Evolutionary conservation across 768 basidiomycete genomes (phyloP), one percentile per base, ranked within the genome.

Genomic region (Lyophyllum atratum): DNA sequence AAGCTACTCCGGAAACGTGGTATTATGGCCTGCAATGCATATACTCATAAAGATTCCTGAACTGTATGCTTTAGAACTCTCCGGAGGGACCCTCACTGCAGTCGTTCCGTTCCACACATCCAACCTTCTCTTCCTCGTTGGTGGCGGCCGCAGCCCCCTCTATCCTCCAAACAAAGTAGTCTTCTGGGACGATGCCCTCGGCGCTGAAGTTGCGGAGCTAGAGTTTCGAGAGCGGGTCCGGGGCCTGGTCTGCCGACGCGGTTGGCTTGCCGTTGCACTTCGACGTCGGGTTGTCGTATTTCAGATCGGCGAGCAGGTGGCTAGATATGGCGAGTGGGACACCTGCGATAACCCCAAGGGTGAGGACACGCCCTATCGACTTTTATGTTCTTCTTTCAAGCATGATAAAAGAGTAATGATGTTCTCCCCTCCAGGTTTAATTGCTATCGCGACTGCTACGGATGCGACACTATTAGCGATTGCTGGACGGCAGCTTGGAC

Each of bases 161-260:
- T 95, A 94, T 72, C 90, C 94, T 26, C 90, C 89, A 26, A 95
- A 95, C 74, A 95, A 96, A 75, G 90, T 95, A 52, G 80, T 95
- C 61, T 70, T 96, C 52, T 95, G 92, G 92, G 90, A 95, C 71
- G 93, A 93, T 72, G 81, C 80, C 3, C 73, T 82, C 3, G 84
- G 84, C n/a, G 75, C 76, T 58, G 90, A 94, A 68, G 89, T 93
- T 48, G 92, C 90, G 34, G 92, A 95, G 70, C 80, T 95, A 57
- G 93, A 95, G 73, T 95, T 96, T 67, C 80, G 90, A 65, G 93
- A 94, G 72, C 79, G 81, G 56, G 92, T 93, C 1, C 80, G 90
- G 55, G 92, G 92, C 0, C 71, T 94, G 47, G 86, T 87, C 4
- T 92, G 90, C 67, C 77, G 92, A 58, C 80, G 92, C 29, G 90